Evolutionary conservation across 257 asterid species (phyloP).

Genomic region (Solanum pinnatisectum): DNA sequence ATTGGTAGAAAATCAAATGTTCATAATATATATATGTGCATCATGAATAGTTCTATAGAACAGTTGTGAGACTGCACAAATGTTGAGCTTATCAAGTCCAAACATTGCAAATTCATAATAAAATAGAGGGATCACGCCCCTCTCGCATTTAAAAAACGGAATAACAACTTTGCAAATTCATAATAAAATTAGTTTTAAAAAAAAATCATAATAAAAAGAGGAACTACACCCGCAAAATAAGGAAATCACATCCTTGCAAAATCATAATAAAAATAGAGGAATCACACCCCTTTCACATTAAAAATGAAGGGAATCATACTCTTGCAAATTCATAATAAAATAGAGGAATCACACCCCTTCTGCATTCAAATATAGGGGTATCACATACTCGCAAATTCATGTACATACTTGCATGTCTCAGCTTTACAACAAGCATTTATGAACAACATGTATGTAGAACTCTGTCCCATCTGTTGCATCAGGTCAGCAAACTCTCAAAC

Average conservation of each 20-base stretch:
- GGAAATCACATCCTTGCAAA: neutral
- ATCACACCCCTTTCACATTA: neutral
- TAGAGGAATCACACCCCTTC: neutral
- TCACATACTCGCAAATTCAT: neutral
- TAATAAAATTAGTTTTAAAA: neutral
- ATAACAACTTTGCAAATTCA: neutral
- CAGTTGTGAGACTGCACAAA: neutral
- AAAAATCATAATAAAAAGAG: neutral
- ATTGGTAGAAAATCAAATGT: neutral
- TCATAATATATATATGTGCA: neutral
- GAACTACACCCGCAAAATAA: neutral
- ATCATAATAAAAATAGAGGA: neutral
- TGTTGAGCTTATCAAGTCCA: neutral
- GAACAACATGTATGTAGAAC: slow-evolving; percentile 29
- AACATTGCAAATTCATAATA: neutral
- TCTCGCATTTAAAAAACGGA: neutral
- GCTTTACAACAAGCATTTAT: slow-evolving; percentile 88
- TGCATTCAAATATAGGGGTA: neutral
- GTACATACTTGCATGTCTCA: slow-evolving; percentile 73
- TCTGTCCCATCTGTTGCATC: slow-evolving; percentile 94
- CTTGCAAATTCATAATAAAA: too few species aligned
- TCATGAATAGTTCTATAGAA: neutral
- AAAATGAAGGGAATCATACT: too few species aligned
- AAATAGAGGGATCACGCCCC: neutral
- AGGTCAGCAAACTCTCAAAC: slow-evolving; percentile 95